A percentile compares a stretch with the other conserved stretches of the same genome.
These are phyloP conservation scores for Amphichorda felina DNA, from an alignment of 2,329 filamentous ascomycete genomes.

Conservation along the genomic window DNA sequence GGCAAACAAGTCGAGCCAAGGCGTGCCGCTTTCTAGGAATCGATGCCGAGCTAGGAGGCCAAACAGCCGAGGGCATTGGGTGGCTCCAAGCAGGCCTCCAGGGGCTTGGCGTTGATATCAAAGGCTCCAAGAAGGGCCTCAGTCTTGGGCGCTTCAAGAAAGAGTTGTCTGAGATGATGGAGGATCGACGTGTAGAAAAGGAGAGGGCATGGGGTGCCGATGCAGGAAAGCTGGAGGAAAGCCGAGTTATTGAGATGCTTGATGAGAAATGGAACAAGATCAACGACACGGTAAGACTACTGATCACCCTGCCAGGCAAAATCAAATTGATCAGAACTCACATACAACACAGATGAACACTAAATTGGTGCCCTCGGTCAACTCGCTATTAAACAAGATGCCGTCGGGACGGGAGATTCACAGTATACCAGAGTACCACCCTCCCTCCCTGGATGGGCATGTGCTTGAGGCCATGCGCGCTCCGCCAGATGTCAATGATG, in stretches of 20 bases:
- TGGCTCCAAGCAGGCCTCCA: constrained; percentile 72
- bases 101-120: constrained; percentile 55
- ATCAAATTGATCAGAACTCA: neutral
- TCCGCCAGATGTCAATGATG: constrained; percentile 20
- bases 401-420: constrained; percentile 86
- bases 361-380: constrained; percentile 60
- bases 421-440: constrained; percentile 53
- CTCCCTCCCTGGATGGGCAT: constrained; percentile 52
- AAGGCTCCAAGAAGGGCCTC: constrained; percentile 36
- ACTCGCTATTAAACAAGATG: constrained; percentile 63
- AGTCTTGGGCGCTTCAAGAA: constrained; percentile 57
- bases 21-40: constrained; percentile 86
- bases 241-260: constrained; percentile 73
- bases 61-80: constrained; percentile 74
- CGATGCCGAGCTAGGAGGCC: constrained; percentile 71
- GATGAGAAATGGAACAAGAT: constrained; percentile 82
- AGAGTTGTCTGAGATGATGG: constrained; percentile 63
- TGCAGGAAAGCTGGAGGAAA: constrained; percentile 76
- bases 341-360: constrained; percentile 55
- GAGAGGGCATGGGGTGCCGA: constrained; percentile 67
- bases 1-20: constrained; percentile 65
- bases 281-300: constrained; percentile 68
- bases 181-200: constrained; percentile 69
- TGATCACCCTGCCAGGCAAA: neutral
- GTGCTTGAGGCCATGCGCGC: constrained; percentile 49